Percentiles rank a stretch among this genome's conserved stretches.
Conservation (phyloP, 2,329 filamentous ascomycete species). For the Diaporthe eres region DNA sequence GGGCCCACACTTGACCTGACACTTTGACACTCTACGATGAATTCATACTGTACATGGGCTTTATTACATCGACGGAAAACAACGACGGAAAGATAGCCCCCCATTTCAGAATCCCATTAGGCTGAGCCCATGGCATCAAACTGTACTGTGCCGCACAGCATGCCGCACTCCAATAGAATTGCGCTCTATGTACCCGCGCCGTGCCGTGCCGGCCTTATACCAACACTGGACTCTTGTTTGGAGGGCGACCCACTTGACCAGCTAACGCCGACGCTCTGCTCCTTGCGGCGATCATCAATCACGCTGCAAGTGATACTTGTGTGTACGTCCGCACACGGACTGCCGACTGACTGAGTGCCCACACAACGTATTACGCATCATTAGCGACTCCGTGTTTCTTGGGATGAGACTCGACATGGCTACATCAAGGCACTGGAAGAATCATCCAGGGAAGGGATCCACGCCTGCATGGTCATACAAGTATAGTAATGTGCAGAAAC, state of each 20-base stretch:
- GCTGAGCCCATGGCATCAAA: background rate
- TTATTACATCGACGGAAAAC: background rate
- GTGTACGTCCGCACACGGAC: background rate
- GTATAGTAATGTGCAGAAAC: background rate
- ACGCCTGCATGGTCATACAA: background rate
- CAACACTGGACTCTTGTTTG: background rate
- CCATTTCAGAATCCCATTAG: background rate
- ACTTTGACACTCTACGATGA: background rate
- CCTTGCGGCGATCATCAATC: slow-evolving; percentile 31
- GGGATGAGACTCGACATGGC: slow-evolving; percentile 35
- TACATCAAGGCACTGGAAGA: background rate
- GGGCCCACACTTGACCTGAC: slow-evolving; percentile 9
- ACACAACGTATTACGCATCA: background rate
- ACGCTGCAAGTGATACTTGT: background rate
- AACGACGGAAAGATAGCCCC: background rate
- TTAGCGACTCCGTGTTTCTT: slow-evolving; percentile 4
- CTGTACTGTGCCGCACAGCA: background rate
- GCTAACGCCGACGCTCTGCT: background rate
- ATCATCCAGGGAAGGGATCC: background rate
- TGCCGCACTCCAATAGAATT: background rate
- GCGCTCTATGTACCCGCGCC: background rate
- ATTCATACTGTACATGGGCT: background rate
- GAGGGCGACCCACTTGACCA: background rate
- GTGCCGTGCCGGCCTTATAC: background rate
- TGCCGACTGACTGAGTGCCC: background rate